phyloP scores from a whole-genome alignment of 495 filamentous ascomycete genomes.

The Bacidia rubella region DNA sequence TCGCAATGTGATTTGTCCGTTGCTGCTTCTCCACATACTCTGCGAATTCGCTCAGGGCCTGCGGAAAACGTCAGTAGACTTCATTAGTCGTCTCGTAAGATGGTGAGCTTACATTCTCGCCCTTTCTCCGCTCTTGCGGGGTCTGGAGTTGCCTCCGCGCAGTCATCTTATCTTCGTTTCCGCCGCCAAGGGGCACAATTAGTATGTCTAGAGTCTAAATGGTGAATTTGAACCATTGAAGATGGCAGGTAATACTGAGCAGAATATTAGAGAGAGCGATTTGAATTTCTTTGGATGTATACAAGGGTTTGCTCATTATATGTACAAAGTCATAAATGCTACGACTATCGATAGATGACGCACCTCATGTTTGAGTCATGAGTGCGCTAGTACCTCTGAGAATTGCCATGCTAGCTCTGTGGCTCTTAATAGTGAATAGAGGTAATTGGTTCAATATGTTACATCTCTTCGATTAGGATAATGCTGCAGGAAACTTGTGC shows the following conservation, averaged over 20 bases:
- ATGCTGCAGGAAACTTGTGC: too few species aligned
- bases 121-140: slow-evolving; percentile 66
- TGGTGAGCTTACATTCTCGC: slow-evolving; percentile 44
- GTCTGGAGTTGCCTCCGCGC: slow-evolving; percentile 45
- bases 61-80: background rate
- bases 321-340: too few species aligned
- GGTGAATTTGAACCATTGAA: slow-evolving; percentile 3
- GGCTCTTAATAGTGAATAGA: background rate
- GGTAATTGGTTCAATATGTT: too few species aligned
- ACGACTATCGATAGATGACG: background rate
- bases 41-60: slow-evolving; percentile 94
- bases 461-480: too few species aligned
- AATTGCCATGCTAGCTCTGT: background rate
- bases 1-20: slow-evolving; percentile 41
- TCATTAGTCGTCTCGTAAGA: background rate
- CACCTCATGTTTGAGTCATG: background rate
- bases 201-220: background rate
- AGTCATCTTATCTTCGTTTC: slow-evolving; percentile 37
- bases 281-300: background rate
- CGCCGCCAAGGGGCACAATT: slow-evolving; percentile 2
- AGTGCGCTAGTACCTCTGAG: background rate
- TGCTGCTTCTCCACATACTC: slow-evolving; percentile 97
- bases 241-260: background rate
- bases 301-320: too few species aligned
- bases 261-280: background rate